Evolutionary conservation across 2,329 filamentous ascomycete genomes (phyloP).

Genomic region (Trichoderma simmonsii): DNA sequence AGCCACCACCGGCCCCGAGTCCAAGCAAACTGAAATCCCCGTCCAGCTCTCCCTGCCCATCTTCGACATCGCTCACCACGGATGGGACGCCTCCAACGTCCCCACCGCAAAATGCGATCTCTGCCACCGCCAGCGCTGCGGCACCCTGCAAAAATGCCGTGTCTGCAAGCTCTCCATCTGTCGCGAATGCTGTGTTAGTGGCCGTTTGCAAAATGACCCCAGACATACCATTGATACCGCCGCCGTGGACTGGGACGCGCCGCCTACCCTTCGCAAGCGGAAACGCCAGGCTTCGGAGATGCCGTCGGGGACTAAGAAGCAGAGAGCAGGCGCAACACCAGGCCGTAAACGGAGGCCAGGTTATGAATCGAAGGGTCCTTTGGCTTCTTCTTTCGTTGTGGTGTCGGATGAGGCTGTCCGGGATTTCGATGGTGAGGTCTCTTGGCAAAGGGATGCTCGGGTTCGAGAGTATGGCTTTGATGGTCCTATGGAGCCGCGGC

Average conservation of each 20-base stretch:
- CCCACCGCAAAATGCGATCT: constrained; percentile 30
- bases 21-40: neutral
- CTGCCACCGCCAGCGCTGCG: constrained; percentile 25
- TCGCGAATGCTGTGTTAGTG: constrained; percentile 21
- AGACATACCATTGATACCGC: constrained; percentile 25
- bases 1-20: neutral
- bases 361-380: neutral
- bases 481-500: neutral
- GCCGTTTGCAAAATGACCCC: constrained; percentile 19
- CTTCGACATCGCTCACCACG: constrained; percentile 18
- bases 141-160: constrained; percentile 26
- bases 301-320: neutral
- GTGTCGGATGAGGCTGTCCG: neutral
- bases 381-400: neutral
- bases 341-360: neutral
- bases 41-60: neutral
- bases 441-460: neutral
- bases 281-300: neutral
- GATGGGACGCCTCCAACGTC: constrained; percentile 24
- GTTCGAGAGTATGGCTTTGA: neutral
- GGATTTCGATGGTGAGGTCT: neutral
- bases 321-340: neutral
- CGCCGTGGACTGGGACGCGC: constrained; percentile 22
- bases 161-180: constrained; percentile 28
- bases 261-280: constrained; percentile 1